Conservation (phyloP, 768 basidiomycete genomes). For the Auricularia sp. region DNA sequence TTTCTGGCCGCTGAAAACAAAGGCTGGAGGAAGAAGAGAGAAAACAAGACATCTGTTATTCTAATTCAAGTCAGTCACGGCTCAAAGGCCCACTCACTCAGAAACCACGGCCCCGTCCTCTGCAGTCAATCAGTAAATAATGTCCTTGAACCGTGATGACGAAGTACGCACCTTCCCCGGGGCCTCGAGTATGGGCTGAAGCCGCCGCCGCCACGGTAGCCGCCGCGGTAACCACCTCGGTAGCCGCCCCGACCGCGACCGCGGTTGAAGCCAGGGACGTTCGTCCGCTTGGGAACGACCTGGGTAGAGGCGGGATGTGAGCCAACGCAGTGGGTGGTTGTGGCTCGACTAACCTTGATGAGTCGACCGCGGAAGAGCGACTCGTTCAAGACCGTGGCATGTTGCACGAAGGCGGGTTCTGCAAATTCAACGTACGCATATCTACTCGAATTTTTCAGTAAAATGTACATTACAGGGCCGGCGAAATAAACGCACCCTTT, state of each 20-base stretch:
- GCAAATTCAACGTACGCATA: constrained; percentile 99
- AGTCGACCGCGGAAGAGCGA: constrained; percentile 89
- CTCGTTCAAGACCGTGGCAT: constrained; percentile 88
- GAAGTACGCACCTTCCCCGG: constrained; percentile 58
- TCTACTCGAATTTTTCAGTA: constrained; percentile 31
- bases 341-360: constrained; percentile 60
- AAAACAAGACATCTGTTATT: not conserved
- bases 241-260: constrained; percentile 58
- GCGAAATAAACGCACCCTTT: constrained; percentile 62
- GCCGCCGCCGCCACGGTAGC: constrained; percentile 38
- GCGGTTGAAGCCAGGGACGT: constrained; percentile 84
- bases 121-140: constrained; percentile 14
- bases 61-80: not conserved
- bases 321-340: not conserved
- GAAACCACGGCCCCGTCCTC: constrained; percentile 70
- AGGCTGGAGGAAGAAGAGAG: not conserved
- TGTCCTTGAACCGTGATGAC: constrained; percentile 2
- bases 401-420: constrained; percentile 82
- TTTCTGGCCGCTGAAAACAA: not conserved
- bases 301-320: constrained; percentile 21
- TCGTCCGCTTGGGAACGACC: constrained; percentile 95
- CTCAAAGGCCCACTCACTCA: constrained; percentile 19
- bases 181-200: constrained; percentile 50
- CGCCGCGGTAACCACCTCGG: constrained; percentile 52
- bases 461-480: constrained; percentile 4